phyloP scores from a whole-genome alignment of 1,284 basidiomycete genomes.

The Gastroboletus turbinatus region DNA sequence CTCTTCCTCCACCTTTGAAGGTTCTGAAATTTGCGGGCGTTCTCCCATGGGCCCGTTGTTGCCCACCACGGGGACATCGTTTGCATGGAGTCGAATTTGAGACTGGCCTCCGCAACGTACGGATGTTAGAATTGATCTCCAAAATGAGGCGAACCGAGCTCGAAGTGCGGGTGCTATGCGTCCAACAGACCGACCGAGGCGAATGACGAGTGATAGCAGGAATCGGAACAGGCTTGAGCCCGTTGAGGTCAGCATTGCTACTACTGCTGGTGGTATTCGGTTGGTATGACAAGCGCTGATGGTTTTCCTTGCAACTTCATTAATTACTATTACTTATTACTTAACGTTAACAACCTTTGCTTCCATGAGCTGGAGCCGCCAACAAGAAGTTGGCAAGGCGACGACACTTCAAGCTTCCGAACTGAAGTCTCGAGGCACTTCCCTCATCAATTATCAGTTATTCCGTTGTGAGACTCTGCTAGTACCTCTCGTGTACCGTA shows the following conservation, averaged over 20 bases:
- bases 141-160: constrained; percentile 5
- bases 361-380: too few relatives aligned
- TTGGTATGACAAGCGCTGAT: background rate
- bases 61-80: background rate
- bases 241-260: background rate
- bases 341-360: too few relatives aligned
- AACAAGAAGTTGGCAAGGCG: too few relatives aligned
- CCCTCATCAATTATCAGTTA: too few relatives aligned
- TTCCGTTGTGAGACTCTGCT: too few relatives aligned
- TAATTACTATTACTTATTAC: too few relatives aligned
- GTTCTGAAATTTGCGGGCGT: background rate
- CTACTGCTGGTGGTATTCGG: background rate
- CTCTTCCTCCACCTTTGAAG: background rate
- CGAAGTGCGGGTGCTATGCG: constrained; percentile 2
- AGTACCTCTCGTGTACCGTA: too few relatives aligned
- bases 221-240: background rate
- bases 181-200: constrained; percentile 3
- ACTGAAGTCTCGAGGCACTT: too few relatives aligned
- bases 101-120: background rate
- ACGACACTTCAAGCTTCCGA: too few relatives aligned
- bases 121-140: constrained; percentile 4
- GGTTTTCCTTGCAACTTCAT: background rate
- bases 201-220: constrained; percentile 12
- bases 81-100: background rate
- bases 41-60: background rate